Percentiles rank a stretch among this genome's conserved stretches.
These are phyloP conservation scores for Blastocladiella britannica DNA, from an alignment of 192 early-diverging fungal genomes.

Conservation along the genomic window DNA sequence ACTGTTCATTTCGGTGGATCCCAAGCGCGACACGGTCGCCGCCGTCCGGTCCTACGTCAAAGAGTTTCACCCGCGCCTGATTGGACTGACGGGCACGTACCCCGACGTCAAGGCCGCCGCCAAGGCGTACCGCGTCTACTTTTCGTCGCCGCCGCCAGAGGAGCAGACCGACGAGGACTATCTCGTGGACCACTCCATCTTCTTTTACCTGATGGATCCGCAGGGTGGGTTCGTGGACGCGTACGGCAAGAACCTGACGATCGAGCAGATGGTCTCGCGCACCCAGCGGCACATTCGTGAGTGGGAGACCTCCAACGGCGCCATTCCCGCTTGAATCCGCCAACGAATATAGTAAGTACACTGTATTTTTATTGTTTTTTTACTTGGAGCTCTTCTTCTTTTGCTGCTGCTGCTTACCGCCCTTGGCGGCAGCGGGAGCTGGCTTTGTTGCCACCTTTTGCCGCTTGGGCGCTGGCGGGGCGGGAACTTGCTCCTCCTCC, in stretches of 20 bases:
- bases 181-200: slow-evolving; percentile 95
- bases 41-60: slow-evolving; percentile 50
- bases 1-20: slow-evolving; percentile 93
- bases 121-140: slow-evolving; percentile 88
- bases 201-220: slow-evolving; percentile 89
- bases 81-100: slow-evolving; percentile 77
- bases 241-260: slow-evolving; percentile 62
- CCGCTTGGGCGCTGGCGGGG: no score
- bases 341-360: no score
- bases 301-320: neutral
- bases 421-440: no score
- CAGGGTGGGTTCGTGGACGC: slow-evolving; percentile 75
- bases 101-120: slow-evolving; percentile 63
- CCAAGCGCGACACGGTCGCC: slow-evolving; percentile 71
- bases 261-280: slow-evolving; percentile 35
- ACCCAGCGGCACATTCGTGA: slow-evolving; percentile 25
- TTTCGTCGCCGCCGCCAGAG: slow-evolving; percentile 62
- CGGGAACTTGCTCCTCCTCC: no score
- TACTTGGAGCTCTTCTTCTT: no score
- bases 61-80: slow-evolving; percentile 86
- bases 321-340: neutral
- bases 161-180: slow-evolving; percentile 70
- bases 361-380: no score
- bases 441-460: no score
- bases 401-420: no score